A percentile compares a stretch with the other conserved stretches of the same genome.
Evolutionary conservation across 2,329 filamentous ascomycete genomes (phyloP).

Genomic region (Xylariaceae sp.): DNA sequence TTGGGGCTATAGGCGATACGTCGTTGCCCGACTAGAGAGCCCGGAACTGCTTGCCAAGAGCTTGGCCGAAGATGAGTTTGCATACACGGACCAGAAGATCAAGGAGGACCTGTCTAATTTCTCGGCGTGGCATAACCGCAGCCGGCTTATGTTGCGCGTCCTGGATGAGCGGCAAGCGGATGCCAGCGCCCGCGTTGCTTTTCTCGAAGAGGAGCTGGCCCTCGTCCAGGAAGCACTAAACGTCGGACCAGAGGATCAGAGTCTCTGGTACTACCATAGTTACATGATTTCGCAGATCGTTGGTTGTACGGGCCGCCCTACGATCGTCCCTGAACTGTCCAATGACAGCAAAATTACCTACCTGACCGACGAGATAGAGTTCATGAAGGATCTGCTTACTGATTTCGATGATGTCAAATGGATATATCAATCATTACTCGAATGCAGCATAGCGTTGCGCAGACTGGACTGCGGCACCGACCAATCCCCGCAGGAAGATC

Average conservation of each 20-base stretch:
- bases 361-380: constrained; percentile 66
- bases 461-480: constrained; percentile 43
- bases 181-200: constrained; percentile 56
- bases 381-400: constrained; percentile 61
- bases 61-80: constrained; percentile 77
- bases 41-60: constrained; percentile 46
- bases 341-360: constrained; percentile 60
- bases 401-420: constrained; percentile 62
- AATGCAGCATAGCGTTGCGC: constrained; percentile 62
- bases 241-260: constrained; percentile 90
- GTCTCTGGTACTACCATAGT: constrained; percentile 95
- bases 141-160: constrained; percentile 73
- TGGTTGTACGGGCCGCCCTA: constrained; percentile 41
- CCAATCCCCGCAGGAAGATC: constrained; percentile 34
- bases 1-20: constrained; percentile 82
- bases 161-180: constrained; percentile 67
- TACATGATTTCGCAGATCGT: constrained; percentile 71
- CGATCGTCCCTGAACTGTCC: constrained; percentile 62
- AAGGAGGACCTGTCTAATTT: constrained; percentile 85
- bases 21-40: constrained; percentile 72
- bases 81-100: constrained; percentile 89
- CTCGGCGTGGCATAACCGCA: constrained; percentile 92
- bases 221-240: constrained; percentile 76
- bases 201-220: constrained; percentile 74
- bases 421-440: constrained; percentile 82